Conservation (phyloP, 1,284 basidiomycete genomes). For the Wallemia hederae region DNA sequence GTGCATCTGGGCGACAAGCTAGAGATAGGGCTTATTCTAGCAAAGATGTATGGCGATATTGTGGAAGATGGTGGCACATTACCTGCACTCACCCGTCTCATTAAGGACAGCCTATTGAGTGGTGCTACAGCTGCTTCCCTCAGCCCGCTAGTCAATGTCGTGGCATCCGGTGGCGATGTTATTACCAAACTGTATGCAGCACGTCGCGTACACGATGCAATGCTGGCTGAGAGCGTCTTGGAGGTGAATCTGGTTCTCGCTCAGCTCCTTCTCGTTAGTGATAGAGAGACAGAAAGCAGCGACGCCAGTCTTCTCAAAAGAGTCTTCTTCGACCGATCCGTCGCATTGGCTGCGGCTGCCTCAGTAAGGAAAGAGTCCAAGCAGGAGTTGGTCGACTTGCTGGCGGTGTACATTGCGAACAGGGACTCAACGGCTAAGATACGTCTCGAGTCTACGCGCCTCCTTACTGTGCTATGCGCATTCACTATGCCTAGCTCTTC, state of each 20-base stretch:
- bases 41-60: not conserved
- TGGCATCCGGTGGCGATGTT: not conserved
- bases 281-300: no score
- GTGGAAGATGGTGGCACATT: not conserved
- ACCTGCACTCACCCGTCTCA: not conserved
- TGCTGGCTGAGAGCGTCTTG: not conserved
- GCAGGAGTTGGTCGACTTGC: not conserved
- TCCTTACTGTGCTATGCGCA: not conserved
- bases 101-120: not conserved
- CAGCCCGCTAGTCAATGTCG: not conserved
- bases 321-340: not conserved
- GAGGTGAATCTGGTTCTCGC: no score
- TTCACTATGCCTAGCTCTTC: not conserved
- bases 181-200: not conserved
- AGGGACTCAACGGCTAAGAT: not conserved
- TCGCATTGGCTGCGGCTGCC: not conserved
- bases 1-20: not conserved
- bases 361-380: not conserved
- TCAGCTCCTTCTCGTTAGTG: no score
- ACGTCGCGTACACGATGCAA: not conserved
- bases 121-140: not conserved
- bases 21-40: not conserved
- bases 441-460: not conserved
- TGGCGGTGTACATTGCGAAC: not conserved
- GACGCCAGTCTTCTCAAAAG: not conserved